A percentile compares a stretch with the other conserved stretches of the same genome.
phyloP scores from a whole-genome alignment of 805 yeast genomes.

The Candida golubevii region DNA sequence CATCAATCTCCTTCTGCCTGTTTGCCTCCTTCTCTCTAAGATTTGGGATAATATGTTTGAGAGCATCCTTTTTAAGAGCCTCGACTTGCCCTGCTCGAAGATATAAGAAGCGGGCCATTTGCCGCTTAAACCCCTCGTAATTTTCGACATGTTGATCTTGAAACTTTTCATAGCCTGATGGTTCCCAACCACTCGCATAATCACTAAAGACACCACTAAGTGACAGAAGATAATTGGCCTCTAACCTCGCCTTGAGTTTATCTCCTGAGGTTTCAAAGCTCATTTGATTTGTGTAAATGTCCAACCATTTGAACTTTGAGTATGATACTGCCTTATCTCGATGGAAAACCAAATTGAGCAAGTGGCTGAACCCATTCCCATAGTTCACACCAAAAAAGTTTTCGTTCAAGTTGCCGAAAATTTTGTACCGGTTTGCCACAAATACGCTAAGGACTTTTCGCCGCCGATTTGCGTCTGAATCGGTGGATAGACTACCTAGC shows the following conservation, averaged over 20 bases:
- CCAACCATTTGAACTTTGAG: slow-evolving; percentile 16
- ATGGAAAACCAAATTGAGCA: slow-evolving; percentile 25
- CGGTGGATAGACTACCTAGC: slow-evolving; percentile 16
- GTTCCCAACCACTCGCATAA: slow-evolving; percentile 1
- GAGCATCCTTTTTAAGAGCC: slow-evolving; percentile 12
- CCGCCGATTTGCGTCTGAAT: slow-evolving; percentile 31
- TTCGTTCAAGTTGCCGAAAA: slow-evolving; percentile 16
- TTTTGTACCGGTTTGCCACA: slow-evolving; percentile 25
- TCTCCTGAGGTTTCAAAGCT: slow-evolving; percentile 20
- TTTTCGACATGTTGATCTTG: slow-evolving; percentile 8
- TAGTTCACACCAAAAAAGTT: slow-evolving; percentile 23
- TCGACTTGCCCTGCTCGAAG: slow-evolving; percentile 21
- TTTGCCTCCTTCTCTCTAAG: slow-evolving; percentile 24
- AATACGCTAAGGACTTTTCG: slow-evolving; percentile 25
- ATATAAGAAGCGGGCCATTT: slow-evolving; percentile 26
- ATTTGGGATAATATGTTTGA: slow-evolving; percentile 18
- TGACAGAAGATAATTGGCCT: slow-evolving; percentile 8
- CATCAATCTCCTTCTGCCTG: slow-evolving; percentile 31
- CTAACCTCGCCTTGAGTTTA: slow-evolving; percentile 15
- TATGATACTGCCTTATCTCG: slow-evolving; percentile 19
- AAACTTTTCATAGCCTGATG: neutral
- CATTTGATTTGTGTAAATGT: slow-evolving; percentile 20
- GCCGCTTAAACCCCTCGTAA: slow-evolving; percentile 26
- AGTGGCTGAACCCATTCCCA: slow-evolving; percentile 9
- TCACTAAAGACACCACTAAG: slow-evolving; percentile 7